Evolutionary conservation across 305 asterid genomes (phyloP), one percentile per base, ranked within the genome.

Genomic region (Coffea humblotiana): DNA sequence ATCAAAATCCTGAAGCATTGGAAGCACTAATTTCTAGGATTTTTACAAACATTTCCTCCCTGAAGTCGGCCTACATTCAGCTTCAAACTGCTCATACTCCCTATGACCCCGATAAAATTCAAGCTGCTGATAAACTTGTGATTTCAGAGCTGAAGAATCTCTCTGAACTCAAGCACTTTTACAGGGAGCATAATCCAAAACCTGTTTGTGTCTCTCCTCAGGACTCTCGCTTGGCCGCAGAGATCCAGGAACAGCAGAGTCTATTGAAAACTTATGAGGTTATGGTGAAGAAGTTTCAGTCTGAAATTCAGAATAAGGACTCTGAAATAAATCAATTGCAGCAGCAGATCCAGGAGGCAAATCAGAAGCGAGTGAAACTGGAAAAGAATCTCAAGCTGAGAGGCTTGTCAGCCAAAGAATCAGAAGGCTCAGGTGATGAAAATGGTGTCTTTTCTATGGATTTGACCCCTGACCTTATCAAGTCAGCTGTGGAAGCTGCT

Each of bases 31-130:
- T 96, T 25, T 88, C 98, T 32, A 91, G 91, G 84, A 94, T 94
- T 77, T 96, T 96, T 77, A 78, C 95, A 47, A 94, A 92, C 88
- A 89, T 96, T 72, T 96, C 99, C 48, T 92, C 98, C 48, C 91
- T 96, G 78, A 96, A 96, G 76, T 88, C 97, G 6, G 98, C 98
- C 75, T 96, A 96, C 92, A 94, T 96, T 83, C 91, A 94, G 79
- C 97, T 96, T 52, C 99, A 94, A 82, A 86, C 92, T 71, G 98
- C 99, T 78, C 99, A 96, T 79, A 92, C 98, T 78, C 99, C 99
- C 67, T 96, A 96, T 35, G 98, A 96, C 81, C 97, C 99, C 58
- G 99, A 96, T 35, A 96, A 94, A 81, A 96, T 96, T 78, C 98
- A 96, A 90, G 95, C 94, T 68, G 98, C 99, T 43, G 99, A 96